Percentiles rank a stretch among this genome's conserved stretches.
phyloP scores from a whole-genome alignment of 202 grass and related monocot species.

The Schoenoplectus tabernaemontani region DNA sequence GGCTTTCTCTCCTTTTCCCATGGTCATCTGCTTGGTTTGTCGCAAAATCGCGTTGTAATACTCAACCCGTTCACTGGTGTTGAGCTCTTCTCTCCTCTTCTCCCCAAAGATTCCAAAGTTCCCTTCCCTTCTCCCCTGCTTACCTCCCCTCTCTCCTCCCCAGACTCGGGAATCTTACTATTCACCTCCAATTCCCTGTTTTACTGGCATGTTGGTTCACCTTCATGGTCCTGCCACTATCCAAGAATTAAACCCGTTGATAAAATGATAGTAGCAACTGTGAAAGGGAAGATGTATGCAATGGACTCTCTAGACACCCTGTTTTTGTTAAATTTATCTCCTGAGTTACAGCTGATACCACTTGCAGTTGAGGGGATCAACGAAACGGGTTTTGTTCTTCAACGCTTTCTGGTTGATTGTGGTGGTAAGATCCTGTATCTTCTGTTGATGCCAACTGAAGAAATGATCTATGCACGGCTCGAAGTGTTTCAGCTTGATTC shows the following conservation, averaged over 20 bases:
- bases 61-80: neutral
- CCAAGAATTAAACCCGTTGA: neutral
- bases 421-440: constrained; percentile 10
- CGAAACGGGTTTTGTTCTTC: neutral
- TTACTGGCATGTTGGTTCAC: neutral
- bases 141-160: neutral
- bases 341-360: neutral
- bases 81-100: neutral
- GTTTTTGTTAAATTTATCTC: neutral
- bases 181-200: neutral
- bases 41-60: neutral
- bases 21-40: neutral
- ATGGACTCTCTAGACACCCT: neutral
- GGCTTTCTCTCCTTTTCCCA: neutral
- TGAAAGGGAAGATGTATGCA: neutral
- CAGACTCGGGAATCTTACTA: neutral
- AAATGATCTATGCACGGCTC: neutral
- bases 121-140: neutral
- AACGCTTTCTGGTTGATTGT: constrained; percentile 2
- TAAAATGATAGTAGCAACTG: neutral
- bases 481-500: neutral
- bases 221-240: neutral
- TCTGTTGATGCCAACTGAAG: neutral
- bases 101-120: neutral
- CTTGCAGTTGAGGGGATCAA: neutral